Evolutionary conservation across 225 moss, liverwort and hornwort species (phyloP), one percentile per base, ranked within the genome.

Genomic region (Ulota crispa): DNA sequence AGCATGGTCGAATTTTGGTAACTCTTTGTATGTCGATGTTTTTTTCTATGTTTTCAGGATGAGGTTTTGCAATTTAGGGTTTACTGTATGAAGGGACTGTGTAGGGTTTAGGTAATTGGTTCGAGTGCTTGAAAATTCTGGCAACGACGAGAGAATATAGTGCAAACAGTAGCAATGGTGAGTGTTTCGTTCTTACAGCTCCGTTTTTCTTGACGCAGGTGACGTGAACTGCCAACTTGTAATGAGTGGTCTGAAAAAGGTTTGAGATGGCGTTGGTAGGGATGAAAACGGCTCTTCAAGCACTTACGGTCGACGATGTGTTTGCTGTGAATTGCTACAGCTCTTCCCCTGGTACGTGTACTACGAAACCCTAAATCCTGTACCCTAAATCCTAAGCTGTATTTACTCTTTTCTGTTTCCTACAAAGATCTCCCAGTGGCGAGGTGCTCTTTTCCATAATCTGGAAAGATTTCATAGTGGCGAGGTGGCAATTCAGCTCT

Each of bases 261-360:
- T 68, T 73, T 68, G 64, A 77, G 56, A 88, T 88, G 88, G 69
- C 83, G 55, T 76, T n/a, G 39, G 21, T 83, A 21, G 82, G 80
- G 77, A 18, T 88, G 16, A 83, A 64, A 32, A 41, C 69, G 62
- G 77, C 57, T 50, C 64, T 85, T 77, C 85, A 77, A 63, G 56
- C 77, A 63, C 21, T 85, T 31, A 2, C 64, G 62, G 28, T 73
- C 23, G 80, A 83, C 53, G 76, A 73, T 80, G 57, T 74, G 47
- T 31, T 79, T 6, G 39, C 68, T 64, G 77, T 37, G 56, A 80
- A 56, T 47, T 76, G 37, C 80, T 68, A 54, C 56, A 60, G 70
- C 76, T 63, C 77, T 66, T 65, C 31, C n/a, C 42, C 79, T 61
- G 72, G 82, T 85, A 70, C 3, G 69, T 74, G 28, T 37, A 59